Conservation (phyloP, 352 stramenopile species). For the Phytophthora hibernalis region DNA sequence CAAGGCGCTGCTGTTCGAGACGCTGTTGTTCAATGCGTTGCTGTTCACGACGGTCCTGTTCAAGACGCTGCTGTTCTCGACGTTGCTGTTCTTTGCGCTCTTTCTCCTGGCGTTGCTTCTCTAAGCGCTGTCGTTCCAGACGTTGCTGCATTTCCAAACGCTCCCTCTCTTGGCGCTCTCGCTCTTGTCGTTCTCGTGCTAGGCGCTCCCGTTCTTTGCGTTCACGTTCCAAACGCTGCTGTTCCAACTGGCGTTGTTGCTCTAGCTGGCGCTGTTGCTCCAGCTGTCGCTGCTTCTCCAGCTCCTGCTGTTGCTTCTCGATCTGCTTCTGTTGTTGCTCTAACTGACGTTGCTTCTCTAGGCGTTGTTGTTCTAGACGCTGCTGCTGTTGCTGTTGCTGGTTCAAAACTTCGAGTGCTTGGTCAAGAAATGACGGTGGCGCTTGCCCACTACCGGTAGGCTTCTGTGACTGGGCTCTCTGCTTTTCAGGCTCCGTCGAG, state of each 20-base stretch:
- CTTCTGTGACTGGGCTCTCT: conserved; percentile 9
- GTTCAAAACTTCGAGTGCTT: conserved; percentile 54
- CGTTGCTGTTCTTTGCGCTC: conserved; percentile 44
- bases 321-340: conserved; percentile 35
- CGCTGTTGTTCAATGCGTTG: conserved; percentile 42
- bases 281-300: conserved; percentile 37
- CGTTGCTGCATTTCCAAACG: conserved; percentile 26
- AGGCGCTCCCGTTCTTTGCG: conserved; percentile 25
- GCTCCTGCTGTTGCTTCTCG: conserved; percentile 29
- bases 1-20: conserved; percentile 26
- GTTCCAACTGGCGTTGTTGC: conserved; percentile 41
- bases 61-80: conserved; percentile 35
- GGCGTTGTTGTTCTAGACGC: conserved; percentile 31
- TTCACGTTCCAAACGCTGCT: conserved; percentile 15
- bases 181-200: conserved; percentile 9
- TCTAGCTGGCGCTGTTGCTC: conserved; percentile 38
- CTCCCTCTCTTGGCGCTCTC: conserved; percentile 26
- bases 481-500: neutral
- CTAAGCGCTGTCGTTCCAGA: conserved; percentile 39
- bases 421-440: conserved; percentile 50
- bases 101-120: conserved; percentile 32
- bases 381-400: conserved; percentile 51
- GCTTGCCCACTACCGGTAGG: conserved; percentile 13
- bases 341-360: conserved; percentile 31
- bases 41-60: conserved; percentile 36